Conservation (phyloP, 805 yeast species). For the Barnettozyma sp. region DNA sequence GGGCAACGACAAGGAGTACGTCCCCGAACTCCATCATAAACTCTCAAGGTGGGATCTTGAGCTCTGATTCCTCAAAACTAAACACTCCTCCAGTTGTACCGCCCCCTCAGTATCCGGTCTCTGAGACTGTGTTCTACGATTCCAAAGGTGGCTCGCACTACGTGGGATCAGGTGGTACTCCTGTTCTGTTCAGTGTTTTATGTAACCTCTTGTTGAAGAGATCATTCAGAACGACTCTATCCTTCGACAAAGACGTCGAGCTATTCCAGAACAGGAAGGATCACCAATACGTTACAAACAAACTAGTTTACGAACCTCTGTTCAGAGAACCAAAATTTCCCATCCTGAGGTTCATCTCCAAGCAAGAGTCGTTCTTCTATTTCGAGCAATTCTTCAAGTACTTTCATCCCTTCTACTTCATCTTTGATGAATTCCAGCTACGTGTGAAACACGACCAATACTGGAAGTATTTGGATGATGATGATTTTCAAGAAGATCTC, state of each 20-base stretch:
- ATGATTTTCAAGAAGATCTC: slow-evolving; percentile 9
- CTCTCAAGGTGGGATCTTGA: not conserved
- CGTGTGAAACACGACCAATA: slow-evolving; percentile 30
- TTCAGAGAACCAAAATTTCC: slow-evolving; percentile 30
- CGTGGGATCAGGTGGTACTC: slow-evolving; percentile 41
- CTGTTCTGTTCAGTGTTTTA: slow-evolving; percentile 35
- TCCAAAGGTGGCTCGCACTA: slow-evolving; percentile 41
- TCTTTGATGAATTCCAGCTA: slow-evolving; percentile 32
- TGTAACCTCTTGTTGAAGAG: slow-evolving; percentile 34
- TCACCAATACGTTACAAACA: slow-evolving; percentile 9
- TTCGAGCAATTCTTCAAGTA: slow-evolving; percentile 34
- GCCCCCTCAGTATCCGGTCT: slow-evolving; percentile 10
- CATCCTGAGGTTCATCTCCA: slow-evolving; percentile 27
- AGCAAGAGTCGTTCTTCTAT: slow-evolving; percentile 32
- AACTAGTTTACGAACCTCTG: slow-evolving; percentile 10
- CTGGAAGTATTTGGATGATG: slow-evolving; percentile 25
- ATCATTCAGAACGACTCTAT: slow-evolving; percentile 30
- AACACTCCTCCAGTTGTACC: not conserved
- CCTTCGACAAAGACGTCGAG: slow-evolving; percentile 28
- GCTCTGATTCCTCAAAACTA: not conserved
- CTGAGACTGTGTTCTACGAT: slow-evolving; percentile 34
- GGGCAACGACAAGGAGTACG: not conserved
- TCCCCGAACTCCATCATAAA: not conserved
- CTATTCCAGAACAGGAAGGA: slow-evolving; percentile 16
- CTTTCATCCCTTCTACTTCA: slow-evolving; percentile 38